phyloP scores from a whole-genome alignment of 352 stramenopile genomes.

The Phytophthora pini region DNA sequence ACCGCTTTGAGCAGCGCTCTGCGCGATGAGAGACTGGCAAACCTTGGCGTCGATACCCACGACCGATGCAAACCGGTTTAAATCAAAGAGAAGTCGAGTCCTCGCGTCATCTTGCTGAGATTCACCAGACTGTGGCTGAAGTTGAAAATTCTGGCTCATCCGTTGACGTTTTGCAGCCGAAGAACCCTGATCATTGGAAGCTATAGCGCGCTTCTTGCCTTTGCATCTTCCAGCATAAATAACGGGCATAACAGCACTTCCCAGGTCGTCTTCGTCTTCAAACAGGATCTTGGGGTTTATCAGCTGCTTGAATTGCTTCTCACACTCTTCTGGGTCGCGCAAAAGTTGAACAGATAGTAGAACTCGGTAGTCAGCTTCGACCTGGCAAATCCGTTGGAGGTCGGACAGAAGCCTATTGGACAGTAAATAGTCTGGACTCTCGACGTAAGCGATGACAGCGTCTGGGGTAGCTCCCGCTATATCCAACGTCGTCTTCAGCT shows the following conservation, averaged over 20 bases:
- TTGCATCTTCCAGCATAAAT: constrained; percentile 20
- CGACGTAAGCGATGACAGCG: constrained; percentile 23
- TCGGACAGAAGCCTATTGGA: constrained; percentile 42
- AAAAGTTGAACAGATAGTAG: constrained; percentile 63
- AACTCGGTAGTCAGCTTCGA: constrained; percentile 58
- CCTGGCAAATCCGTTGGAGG: constrained; percentile 50
- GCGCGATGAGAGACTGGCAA: constrained; percentile 54
- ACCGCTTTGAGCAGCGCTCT: constrained; percentile 48
- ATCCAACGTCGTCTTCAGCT: constrained; percentile 33
- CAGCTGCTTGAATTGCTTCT: constrained; percentile 48
- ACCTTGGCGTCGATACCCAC: constrained; percentile 46
- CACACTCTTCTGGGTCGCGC: constrained; percentile 47
- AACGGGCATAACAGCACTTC: background rate
- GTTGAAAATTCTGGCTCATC: background rate
- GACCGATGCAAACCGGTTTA: constrained; percentile 58
- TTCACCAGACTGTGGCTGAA: background rate
- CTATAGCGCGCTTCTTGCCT: constrained; percentile 30
- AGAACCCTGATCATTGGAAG: background rate
- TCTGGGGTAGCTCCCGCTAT: constrained; percentile 26
- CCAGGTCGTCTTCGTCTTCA: constrained; percentile 1
- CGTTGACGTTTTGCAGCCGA: constrained; percentile 17
- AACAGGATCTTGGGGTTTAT: constrained; percentile 63
- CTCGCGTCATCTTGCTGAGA: constrained; percentile 47
- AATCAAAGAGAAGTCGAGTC: constrained; percentile 47
- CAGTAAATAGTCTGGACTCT: constrained; percentile 38